Evolutionary conservation across 148 eudicot species (phyloP).

Genomic region (Spergularia marina): DNA sequence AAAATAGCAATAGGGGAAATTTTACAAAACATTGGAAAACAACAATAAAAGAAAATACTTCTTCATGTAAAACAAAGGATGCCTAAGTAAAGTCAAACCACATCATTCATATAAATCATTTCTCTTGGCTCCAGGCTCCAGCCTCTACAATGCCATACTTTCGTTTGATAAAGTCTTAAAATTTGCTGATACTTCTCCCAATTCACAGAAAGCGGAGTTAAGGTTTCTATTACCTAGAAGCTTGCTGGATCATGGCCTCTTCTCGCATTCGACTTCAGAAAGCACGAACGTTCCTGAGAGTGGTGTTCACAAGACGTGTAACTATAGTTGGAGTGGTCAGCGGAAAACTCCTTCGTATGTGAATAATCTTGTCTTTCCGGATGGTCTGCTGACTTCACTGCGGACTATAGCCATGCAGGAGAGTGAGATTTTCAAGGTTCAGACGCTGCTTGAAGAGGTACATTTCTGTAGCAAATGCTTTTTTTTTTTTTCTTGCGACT

Average conservation of each 20-base stretch:
- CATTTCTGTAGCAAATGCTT: conserved; percentile 14
- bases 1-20: too few species aligned
- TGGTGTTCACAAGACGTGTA: conserved; percentile 23
- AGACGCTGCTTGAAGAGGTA: conserved; percentile 82
- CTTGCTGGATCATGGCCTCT: conserved; percentile 69
- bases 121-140: too few species aligned
- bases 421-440: conserved; percentile 59
- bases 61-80: too few species aligned
- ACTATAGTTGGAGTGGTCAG: conserved; percentile 85
- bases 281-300: conserved; percentile 32
- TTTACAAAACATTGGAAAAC: too few species aligned
- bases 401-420: conserved; percentile 90
- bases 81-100: too few species aligned
- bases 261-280: conserved; percentile 30
- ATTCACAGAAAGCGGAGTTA: conserved; percentile 72
- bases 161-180: background rate
- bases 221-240: conserved; percentile 77
- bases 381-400: conserved; percentile 66
- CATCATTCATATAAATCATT: too few species aligned
- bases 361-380: conserved; percentile 79
- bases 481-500: background rate
- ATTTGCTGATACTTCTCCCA: conserved; percentile 19
- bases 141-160: too few species aligned
- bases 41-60: too few species aligned
- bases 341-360: conserved; percentile 75